Conservation (phyloP, 1,284 basidiomycete genomes). For the Leccinum pseudoinsigne region DNA sequence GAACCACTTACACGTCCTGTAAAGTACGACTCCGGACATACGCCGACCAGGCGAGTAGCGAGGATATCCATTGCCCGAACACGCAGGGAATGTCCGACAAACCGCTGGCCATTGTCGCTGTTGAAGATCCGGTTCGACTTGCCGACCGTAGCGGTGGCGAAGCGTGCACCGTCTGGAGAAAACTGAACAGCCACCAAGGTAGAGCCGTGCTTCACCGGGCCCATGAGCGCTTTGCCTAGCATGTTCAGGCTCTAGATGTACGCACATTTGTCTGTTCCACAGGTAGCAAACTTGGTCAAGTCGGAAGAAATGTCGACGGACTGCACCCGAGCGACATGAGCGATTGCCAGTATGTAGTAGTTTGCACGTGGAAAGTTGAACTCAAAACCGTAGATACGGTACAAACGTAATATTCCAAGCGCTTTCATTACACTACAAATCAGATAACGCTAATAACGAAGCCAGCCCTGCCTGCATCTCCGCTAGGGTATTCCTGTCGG, state of each 20-base stretch:
- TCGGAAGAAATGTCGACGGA: background rate
- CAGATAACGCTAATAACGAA: too few relatives aligned
- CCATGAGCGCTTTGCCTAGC: background rate
- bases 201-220: background rate
- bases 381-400: too few relatives aligned
- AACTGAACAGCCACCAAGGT: background rate
- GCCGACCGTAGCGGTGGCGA: background rate
- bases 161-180: background rate
- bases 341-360: too few relatives aligned
- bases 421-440: too few relatives aligned
- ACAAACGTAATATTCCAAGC: too few relatives aligned
- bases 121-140: background rate
- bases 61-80: background rate
- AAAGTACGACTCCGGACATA: background rate
- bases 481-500: too few relatives aligned
- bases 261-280: background rate
- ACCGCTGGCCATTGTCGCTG: background rate
- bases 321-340: background rate
- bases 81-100: background rate
- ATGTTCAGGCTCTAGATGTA: background rate
- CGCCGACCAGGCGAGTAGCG: background rate
- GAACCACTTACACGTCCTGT: background rate
- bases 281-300: background rate
- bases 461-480: too few relatives aligned
- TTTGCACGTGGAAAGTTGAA: too few relatives aligned